These are phyloP conservation scores for Ustilago trichophora DNA, from an alignment of 1,284 basidiomycete species.

Conservation along the genomic window DNA sequence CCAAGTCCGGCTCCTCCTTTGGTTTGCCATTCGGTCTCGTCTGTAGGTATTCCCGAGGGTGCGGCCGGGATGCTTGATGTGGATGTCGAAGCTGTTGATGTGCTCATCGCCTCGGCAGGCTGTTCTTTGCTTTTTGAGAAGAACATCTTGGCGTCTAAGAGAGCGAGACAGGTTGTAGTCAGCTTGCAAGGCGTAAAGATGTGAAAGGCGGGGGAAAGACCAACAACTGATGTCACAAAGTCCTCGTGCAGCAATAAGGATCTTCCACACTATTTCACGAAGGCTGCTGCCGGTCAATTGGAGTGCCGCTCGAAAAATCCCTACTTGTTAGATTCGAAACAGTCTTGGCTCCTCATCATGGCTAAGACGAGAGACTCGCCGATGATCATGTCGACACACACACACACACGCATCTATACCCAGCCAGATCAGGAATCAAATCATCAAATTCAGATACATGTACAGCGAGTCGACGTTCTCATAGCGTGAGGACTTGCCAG, in stretches of 20 bases:
- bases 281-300: not conserved
- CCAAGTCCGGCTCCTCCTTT: conserved; percentile 42
- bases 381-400: too few species aligned
- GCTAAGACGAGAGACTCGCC: too few species aligned
- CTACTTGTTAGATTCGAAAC: not conserved
- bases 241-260: not conserved
- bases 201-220: too few species aligned
- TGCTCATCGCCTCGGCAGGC: conserved; percentile 1
- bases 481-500: too few species aligned
- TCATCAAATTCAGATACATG: not conserved
- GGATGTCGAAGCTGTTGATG: conserved; percentile 10
- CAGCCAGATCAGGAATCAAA: not conserved
- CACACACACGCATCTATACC: not conserved
- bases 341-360: too few species aligned
- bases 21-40: conserved; percentile 17
- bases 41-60: not conserved
- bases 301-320: not conserved
- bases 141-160: conserved; percentile 18
- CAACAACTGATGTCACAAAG: conserved; percentile 6
- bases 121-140: conserved; percentile 20
- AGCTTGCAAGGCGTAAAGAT: too few species aligned
- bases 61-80: not conserved
- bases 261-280: conserved; percentile 5
- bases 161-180: too few species aligned
- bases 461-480: too few species aligned